phyloP scores from a whole-genome alignment of 2,329 filamentous ascomycete genomes.

The Aspergillus sp. region DNA sequence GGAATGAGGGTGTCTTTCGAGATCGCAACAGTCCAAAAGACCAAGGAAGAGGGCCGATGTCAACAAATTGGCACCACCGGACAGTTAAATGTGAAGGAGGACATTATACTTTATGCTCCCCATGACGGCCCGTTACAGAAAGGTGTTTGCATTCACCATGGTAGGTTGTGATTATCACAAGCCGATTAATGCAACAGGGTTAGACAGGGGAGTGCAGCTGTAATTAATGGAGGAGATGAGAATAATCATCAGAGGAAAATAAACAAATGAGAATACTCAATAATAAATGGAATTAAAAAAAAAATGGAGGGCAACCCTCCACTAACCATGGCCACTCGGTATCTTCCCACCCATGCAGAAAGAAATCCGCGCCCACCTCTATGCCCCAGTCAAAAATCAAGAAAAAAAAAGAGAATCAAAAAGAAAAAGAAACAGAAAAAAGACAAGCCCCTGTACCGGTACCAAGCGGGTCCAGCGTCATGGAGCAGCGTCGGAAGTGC shows the following conservation, averaged over 20 bases:
- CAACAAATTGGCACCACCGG: background rate
- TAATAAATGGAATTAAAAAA: background rate
- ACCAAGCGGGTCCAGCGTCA: conserved; percentile 7
- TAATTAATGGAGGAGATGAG: conserved; percentile 1
- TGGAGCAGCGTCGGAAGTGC: conserved; percentile 1
- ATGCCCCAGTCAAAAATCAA: background rate
- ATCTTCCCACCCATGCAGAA: background rate
- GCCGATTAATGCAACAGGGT: conserved; percentile 18
- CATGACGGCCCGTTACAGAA: conserved; percentile 18
- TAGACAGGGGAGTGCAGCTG: conserved; percentile 15
- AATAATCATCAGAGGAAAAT: conserved; percentile 6
- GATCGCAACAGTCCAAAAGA: background rate
- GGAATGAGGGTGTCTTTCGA: no score
- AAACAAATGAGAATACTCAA: background rate
- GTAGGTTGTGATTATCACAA: conserved; percentile 22
- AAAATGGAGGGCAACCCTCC: background rate
- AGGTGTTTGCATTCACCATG: conserved; percentile 17
- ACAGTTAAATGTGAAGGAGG: background rate
- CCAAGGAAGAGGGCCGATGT: background rate
- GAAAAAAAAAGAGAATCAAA: background rate
- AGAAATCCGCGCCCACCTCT: background rate
- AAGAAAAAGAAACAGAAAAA: background rate
- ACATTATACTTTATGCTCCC: conserved; percentile 4
- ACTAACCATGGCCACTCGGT: background rate
- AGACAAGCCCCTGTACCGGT: background rate